Evolutionary conservation across 1,284 basidiomycete species (phyloP).

Genomic region (Sporisorium exsertum): DNA sequence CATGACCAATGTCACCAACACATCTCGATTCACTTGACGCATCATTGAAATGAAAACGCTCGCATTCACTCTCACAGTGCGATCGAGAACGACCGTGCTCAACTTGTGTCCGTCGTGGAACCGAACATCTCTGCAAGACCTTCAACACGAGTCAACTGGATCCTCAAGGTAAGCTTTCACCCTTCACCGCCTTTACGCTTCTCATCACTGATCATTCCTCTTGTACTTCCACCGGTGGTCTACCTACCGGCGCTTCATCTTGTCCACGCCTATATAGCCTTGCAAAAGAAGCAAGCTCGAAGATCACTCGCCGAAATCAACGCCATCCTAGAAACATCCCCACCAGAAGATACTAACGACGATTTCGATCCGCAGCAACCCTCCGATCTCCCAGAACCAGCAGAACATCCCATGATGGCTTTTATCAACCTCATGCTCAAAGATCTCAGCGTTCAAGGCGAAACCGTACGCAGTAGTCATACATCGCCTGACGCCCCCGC

Average conservation of each 20-base stretch:
- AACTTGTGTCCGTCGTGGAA: constrained; percentile 40
- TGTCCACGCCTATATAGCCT: no score
- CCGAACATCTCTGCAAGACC: constrained; percentile 52
- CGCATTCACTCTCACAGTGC: constrained; percentile 17
- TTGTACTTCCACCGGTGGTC: no score
- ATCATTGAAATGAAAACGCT: not conserved
- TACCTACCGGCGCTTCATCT: no score
- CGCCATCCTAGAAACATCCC: constrained; percentile 28
- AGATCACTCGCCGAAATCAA: constrained; percentile 49
- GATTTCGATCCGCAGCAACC: constrained; percentile 35
- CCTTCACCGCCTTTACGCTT: not conserved
- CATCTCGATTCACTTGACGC: not conserved
- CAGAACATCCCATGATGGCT: constrained; percentile 45
- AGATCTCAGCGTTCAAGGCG: constrained; percentile 33
- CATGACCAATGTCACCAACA: no score
- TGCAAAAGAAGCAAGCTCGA: constrained; percentile 51
- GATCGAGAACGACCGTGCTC: constrained; percentile 48
- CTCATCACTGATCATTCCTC: not conserved
- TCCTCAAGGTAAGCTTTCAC: constrained; percentile 38
- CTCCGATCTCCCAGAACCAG: not conserved
- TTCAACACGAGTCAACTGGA: constrained; percentile 52
- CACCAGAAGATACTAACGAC: constrained; percentile 6
- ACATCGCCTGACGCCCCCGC: constrained; percentile 20
- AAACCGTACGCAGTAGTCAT: constrained; percentile 10
- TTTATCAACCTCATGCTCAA: constrained; percentile 55